These are phyloP conservation scores for Beauveria brongniartii DNA, from an alignment of 2,329 filamentous ascomycete genomes.

Conservation along the genomic window DNA sequence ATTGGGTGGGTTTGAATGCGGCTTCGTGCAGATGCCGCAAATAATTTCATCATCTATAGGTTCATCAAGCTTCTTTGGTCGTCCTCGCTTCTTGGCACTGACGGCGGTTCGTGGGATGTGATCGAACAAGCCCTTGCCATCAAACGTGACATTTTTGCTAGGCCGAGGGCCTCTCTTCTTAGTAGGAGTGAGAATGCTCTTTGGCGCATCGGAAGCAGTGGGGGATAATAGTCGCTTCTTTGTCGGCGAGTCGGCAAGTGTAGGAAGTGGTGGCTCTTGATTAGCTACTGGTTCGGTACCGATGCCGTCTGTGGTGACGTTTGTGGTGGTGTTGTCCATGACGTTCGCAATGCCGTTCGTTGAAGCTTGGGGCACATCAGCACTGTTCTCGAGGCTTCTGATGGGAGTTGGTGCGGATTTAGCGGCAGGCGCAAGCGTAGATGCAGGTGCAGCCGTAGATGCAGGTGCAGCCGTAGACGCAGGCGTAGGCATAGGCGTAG, in stretches of 20 bases:
- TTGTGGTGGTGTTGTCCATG: not conserved
- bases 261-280: not conserved
- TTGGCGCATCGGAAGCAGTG: conserved; percentile 26
- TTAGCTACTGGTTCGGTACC: not conserved
- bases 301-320: not conserved
- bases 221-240: conserved; percentile 7
- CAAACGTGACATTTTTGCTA: conserved; percentile 50
- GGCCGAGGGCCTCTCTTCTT: conserved; percentile 34
- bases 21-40: conserved; percentile 49
- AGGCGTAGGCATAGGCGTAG: not conserved
- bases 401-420: not conserved
- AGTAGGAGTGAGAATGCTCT: conserved; percentile 48
- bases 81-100: conserved; percentile 20
- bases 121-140: conserved; percentile 38
- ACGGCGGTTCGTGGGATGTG: conserved; percentile 37
- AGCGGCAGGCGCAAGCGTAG: not conserved
- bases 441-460: not conserved
- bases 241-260: conserved; percentile 4
- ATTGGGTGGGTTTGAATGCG: conserved; percentile 50
- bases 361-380: conserved; percentile 10
- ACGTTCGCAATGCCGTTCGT: not conserved
- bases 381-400: conserved; percentile 2
- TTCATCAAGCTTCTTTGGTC: conserved; percentile 23
- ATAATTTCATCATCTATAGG: conserved; percentile 41
- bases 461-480: too few relatives aligned